phyloP scores from a whole-genome alignment of 1,139 yeast genomes.

The Nakaseomyces uthaithaninus region DNA sequence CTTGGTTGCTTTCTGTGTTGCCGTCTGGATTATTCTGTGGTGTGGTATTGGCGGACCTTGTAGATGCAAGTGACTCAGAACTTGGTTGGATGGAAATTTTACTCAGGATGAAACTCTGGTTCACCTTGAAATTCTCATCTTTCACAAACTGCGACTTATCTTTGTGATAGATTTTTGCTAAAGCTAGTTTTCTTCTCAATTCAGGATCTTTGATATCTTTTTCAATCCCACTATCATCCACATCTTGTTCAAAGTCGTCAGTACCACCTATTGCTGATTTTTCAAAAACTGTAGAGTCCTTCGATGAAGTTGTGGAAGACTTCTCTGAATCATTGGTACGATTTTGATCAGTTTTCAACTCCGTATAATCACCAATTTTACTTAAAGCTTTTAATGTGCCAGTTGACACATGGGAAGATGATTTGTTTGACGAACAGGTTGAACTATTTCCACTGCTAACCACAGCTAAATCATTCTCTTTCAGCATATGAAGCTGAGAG shows the following conservation, averaged over 20 bases:
- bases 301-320: conserved; percentile 1
- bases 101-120: conserved; percentile 24
- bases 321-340: conserved; percentile 7
- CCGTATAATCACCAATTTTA: conserved; percentile 4
- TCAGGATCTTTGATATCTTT: conserved; percentile 17
- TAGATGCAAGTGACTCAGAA: conserved; percentile 11
- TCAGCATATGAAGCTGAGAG: conserved; percentile 34
- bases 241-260: neutral
- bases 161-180: conserved; percentile 24
- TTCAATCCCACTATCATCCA: conserved; percentile 4
- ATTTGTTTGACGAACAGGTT: conserved; percentile 22
- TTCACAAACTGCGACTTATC: conserved; percentile 29
- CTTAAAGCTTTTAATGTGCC: conserved; percentile 8
- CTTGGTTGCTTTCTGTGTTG: neutral
- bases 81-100: conserved; percentile 20
- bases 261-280: neutral
- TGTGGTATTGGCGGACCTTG: conserved; percentile 1
- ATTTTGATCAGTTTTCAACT: conserved; percentile 6
- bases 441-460: conserved; percentile 29
- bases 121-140: conserved; percentile 26
- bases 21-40: neutral
- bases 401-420: conserved; percentile 16
- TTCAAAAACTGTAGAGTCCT: conserved; percentile 4
- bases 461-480: conserved; percentile 31
- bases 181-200: conserved; percentile 18